Percentiles rank a stretch among this genome's conserved stretches.
phyloP scores from a whole-genome alignment of 1,284 basidiomycete species.

The Apiotrichum veenhuisii region DNA sequence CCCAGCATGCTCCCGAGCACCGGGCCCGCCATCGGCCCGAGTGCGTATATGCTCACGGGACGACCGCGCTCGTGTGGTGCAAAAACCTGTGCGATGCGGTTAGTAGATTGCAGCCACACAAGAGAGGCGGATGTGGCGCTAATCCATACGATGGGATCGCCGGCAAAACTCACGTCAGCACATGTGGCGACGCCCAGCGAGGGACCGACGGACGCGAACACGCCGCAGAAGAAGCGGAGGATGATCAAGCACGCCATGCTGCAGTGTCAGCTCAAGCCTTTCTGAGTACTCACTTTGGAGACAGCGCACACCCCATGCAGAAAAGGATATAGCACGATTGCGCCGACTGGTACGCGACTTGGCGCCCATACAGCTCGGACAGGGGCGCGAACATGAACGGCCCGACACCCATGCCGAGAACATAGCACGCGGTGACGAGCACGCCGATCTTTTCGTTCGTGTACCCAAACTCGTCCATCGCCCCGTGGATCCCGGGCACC shows the following conservation, averaged over 20 bases:
- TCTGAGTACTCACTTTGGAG: conserved; percentile 36
- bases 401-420: conserved; percentile 45
- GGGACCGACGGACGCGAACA: conserved; percentile 43
- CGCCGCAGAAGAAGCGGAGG: conserved; percentile 45
- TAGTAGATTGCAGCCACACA: no score
- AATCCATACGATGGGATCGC: no score
- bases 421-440: conserved; percentile 40
- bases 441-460: conserved; percentile 39
- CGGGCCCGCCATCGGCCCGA: conserved; percentile 46
- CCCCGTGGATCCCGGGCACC: conserved; percentile 38
- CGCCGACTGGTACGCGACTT: conserved; percentile 44
- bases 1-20: conserved; percentile 45
- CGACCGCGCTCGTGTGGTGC: conserved; percentile 39
- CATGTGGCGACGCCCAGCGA: conserved; percentile 47
- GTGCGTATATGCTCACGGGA: conserved; percentile 44
- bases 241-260: conserved; percentile 40
- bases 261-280: conserved; percentile 9
- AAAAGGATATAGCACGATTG: conserved; percentile 41
- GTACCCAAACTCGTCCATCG: conserved; percentile 36
- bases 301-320: conserved; percentile 37
- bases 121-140: no score
- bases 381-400: conserved; percentile 53
- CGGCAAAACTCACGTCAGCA: conserved; percentile 36
- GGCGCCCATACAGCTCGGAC: conserved; percentile 51
- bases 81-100: conserved; percentile 32